Conservation (phyloP, 768 basidiomycete genomes). For the Russula sp. region DNA sequence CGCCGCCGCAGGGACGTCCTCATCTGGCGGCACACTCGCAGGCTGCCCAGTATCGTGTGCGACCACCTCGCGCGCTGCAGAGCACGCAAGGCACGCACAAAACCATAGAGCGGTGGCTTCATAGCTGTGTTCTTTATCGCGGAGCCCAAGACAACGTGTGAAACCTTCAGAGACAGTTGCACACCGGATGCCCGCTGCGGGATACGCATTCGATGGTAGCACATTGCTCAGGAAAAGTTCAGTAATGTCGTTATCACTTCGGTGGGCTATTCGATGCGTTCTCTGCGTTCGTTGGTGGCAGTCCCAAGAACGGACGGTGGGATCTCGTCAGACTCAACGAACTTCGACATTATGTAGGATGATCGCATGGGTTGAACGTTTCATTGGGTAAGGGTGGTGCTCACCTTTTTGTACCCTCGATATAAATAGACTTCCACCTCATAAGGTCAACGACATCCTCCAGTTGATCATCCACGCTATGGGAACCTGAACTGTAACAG, state of each 20-base stretch:
- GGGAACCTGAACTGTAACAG: conserved; percentile 93
- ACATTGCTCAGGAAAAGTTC: conserved; percentile 87
- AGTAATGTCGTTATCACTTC: conserved; percentile 96
- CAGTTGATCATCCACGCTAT: conserved; percentile 88
- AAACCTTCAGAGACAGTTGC: no score
- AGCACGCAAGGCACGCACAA: conserved; percentile 88
- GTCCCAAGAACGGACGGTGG: conserved; percentile 67
- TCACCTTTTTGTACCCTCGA: conserved; percentile 85
- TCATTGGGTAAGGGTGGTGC: not conserved
- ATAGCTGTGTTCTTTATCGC: conserved; percentile 97
- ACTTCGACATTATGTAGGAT: conserved; percentile 53
- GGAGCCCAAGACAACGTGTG: no score
- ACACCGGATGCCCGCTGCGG: conserved; percentile 63
- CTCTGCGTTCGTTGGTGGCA: conserved; percentile 77
- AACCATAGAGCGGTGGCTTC: conserved; percentile 91
- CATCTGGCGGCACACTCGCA: conserved; percentile 59
- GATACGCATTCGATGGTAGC: conserved; percentile 63
- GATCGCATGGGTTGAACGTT: no score
- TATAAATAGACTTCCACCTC: conserved; percentile 48
- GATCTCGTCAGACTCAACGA: conserved; percentile 77
- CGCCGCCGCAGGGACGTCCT: conserved; percentile 73
- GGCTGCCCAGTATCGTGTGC: conserved; percentile 32
- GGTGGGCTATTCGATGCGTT: conserved; percentile 91
- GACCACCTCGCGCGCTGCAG: conserved; percentile 71
- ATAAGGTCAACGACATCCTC: conserved; percentile 83